Conservation (phyloP, 495 filamentous ascomycete genomes). For the Neurospora tetraspora region DNA sequence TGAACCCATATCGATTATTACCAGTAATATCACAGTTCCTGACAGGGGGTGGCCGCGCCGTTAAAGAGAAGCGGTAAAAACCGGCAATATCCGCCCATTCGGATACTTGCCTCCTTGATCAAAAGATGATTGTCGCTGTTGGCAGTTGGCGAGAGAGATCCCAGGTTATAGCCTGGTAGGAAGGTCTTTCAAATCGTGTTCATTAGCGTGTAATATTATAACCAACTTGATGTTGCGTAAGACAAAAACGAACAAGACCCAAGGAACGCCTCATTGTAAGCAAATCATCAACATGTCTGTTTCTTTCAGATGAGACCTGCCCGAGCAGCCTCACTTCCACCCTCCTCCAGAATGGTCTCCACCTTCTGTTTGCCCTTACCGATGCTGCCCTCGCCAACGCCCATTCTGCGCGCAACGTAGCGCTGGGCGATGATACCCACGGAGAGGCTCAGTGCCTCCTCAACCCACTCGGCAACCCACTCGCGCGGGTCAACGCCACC, state of each 20-base stretch:
- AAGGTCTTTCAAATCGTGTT: neutral
- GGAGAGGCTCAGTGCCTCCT: slow-evolving; percentile 72
- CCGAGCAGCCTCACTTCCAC: slow-evolving; percentile 74
- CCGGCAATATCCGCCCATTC: neutral
- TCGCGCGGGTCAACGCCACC: slow-evolving; percentile 92
- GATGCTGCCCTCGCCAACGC: slow-evolving; percentile 77
- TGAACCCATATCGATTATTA: too few relatives aligned
- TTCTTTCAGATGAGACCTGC: slow-evolving; percentile 40
- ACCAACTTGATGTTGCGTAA: neutral
- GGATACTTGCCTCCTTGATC: neutral
- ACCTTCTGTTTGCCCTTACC: slow-evolving; percentile 73
- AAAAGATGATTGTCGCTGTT: neutral
- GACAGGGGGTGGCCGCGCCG: neutral
- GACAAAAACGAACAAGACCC: neutral
- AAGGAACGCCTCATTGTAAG: slow-evolving; percentile 1
- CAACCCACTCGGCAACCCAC: slow-evolving; percentile 96
- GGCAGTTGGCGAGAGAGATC: neutral
- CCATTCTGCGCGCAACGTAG: slow-evolving; percentile 92
- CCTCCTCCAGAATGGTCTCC: slow-evolving; percentile 56
- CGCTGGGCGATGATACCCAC: slow-evolving; percentile 87
- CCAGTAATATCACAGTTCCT: too few relatives aligned
- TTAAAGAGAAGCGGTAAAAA: neutral
- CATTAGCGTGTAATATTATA: neutral
- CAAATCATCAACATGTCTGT: neutral
- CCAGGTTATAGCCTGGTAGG: neutral